Conservation (phyloP, 345 rosid genomes). For the Microthlaspi erraticum region DNA sequence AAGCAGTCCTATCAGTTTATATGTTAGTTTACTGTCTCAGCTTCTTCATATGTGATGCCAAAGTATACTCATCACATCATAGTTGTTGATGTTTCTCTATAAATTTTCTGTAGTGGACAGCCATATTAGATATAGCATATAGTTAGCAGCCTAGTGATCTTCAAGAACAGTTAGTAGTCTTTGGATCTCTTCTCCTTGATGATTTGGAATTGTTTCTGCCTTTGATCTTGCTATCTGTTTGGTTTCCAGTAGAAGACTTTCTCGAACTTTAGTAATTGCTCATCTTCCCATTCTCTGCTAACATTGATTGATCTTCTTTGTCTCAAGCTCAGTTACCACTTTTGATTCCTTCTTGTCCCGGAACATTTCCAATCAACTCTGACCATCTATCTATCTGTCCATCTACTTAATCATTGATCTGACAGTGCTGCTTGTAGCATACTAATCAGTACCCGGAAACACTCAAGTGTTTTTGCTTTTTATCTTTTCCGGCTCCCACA, state of each 20-base stretch:
- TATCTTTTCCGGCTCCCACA: not conserved
- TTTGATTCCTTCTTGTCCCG: not conserved
- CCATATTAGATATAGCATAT: not conserved
- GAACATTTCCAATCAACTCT: not conserved
- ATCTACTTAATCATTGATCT: conserved; percentile 19
- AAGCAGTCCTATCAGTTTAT: conserved; percentile 27
- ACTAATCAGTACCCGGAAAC: conserved; percentile 12
- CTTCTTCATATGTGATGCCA: conserved; percentile 17
- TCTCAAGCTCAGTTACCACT: not conserved
- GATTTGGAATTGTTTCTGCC: not conserved
- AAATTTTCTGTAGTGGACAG: conserved; percentile 17
- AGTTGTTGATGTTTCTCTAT: conserved; percentile 13
- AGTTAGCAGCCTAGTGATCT: conserved; percentile 10
- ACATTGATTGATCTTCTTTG: conserved; percentile 1
- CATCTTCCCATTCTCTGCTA: conserved; percentile 15
- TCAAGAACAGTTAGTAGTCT: conserved; percentile 1
- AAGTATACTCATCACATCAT: not conserved
- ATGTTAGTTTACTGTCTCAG: conserved; percentile 25
- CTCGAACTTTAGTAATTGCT: not conserved
- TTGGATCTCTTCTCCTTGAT: conserved; percentile 21
- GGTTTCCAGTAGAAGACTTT: not conserved
- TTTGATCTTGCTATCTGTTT: conserved; percentile 19
- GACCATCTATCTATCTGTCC: not conserved
- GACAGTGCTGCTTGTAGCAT: conserved; percentile 10
- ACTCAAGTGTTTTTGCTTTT: not conserved